Base-by-base conservation (phyloP, 2,329 filamentous ascomycete genomes). In the Pyrenochaeta sp. region DNA sequence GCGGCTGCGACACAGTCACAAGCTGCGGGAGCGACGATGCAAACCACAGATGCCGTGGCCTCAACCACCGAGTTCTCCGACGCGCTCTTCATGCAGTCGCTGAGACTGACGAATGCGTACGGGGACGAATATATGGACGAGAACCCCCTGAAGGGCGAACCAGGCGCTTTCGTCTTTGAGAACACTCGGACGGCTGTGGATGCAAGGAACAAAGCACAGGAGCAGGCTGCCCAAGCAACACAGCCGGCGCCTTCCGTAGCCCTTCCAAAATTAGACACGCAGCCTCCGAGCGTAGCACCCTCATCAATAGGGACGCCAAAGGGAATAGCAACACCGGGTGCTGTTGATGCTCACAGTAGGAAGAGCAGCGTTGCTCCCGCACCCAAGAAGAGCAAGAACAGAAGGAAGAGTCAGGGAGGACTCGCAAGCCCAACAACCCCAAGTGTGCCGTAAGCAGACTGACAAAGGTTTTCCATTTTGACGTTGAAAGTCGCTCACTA, bases 121-220 rank as follows among this genome's bases (percentile, higher is more conserved):
- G 83, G 81, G 12, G 81, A 85, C 59, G 86, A 88, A 58, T 88
- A 81, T 73, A 85, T 85, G 77, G 86, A 89, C 67, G 85, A 88
- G 63, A 86, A 83, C 54, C 85, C 86, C 0, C 73, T 89, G 12
- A 77, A 82, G 7, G 86, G 86, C 42, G 86, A 88, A 66, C 86
- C 87, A 0, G 86, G 86, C 27, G 81, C 81, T 4, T 87, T 89
- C 61, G 82, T 85, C 48, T 80, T 87, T 58, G 79, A 80, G 4
- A 75, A 75, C 30, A 79, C 80, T 1, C 73, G 71, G 21, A 71
- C 75, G 30, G 75, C 74, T 7, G 71, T 82, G 7, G 75, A 78
- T 54, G 78, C 78, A 37, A 56, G 72, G 32, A 72, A 75, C 43
- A 72, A 70, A 37, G 75, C 74, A 2, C 71, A 77, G 51, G 73